Base-by-base conservation (phyloP, 2,329 filamentous ascomycete species). In the Fusarium abutilonis region DNA sequence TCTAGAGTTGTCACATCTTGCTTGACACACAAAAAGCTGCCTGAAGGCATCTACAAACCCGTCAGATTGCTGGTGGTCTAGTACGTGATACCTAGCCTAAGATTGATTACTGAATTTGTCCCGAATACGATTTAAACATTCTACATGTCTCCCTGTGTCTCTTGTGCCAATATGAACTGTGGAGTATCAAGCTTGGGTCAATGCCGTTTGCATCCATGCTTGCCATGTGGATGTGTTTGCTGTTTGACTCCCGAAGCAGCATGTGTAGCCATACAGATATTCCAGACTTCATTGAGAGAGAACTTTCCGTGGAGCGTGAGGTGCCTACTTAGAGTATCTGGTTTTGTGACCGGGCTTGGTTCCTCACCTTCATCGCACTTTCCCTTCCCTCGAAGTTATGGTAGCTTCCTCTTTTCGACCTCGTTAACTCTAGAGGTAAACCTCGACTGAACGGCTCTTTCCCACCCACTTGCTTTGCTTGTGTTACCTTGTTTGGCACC, bases 1-100 rank as follows among this genome's bases (percentile, higher is more conserved):
- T 43, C 13, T 43, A 14, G 26, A 34, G 19, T 28, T 11, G 32
- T 17, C n/a, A 14, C 21, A 57, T n/a, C 36, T 56, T 44, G 21
- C 14, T 41, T 32, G 31, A 35, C 31, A 34, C 23, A 11, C 19
- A 17, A 48, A 38, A 34, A 49, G 41, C 23, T 44, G 32, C 34
- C 29, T 41, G 21, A 29, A 55, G 32, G 28, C 38, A 64, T 52
- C 36, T 48, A 28, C 14, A 28, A 47, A 40, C 21, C 31, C 17
- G 19, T 34, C 31, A 56, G 35, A 38, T 52, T 39, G 50, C 34
- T 48, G 32, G 31, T 19, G 28, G 19, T 46, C 39, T 46, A 45
- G 45, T 45, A 38, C 11, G 35, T 28, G 60, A 34, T 61, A n/a
- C 31, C 31, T 34, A 64, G 35, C 42, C 49, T 32, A 17, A 61